Conservation (phyloP, 768 basidiomycete genomes). For the Termitomyces sp. region DNA sequence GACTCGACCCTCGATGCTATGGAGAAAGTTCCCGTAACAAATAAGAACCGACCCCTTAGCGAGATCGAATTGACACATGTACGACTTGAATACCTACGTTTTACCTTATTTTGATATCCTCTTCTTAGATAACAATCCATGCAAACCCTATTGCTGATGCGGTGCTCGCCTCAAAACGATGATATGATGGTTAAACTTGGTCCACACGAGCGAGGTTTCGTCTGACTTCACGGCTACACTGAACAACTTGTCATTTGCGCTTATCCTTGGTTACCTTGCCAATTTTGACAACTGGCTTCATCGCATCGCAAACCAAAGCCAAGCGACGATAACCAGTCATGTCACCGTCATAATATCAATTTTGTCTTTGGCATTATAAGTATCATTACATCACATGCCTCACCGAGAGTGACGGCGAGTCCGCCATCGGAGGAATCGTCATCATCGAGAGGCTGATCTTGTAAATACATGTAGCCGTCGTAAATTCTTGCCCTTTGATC, state of each 20-base stretch:
- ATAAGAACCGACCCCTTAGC: slow-evolving; percentile 81
- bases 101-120: background rate
- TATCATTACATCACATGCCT: background rate
- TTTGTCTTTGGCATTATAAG: background rate
- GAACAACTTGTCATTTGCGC: background rate
- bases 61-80: slow-evolving; percentile 85
- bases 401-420: background rate
- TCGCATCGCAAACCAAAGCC: background rate
- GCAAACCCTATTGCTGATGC: slow-evolving; percentile 94
- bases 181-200: background rate
- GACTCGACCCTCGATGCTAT: slow-evolving; percentile 92
- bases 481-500: background rate
- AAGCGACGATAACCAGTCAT: background rate
- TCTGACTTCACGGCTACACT: no score
- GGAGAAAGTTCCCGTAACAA: slow-evolving; percentile 86
- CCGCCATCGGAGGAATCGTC: background rate
- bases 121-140: slow-evolving; percentile 72
- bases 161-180: slow-evolving; percentile 32
- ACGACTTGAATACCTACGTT: slow-evolving; percentile 20
- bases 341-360: no score
- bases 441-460: background rate
- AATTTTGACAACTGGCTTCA: background rate
- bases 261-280: background rate
- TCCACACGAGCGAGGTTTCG: background rate
- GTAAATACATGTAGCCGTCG: background rate